Conservation (phyloP, 2,329 filamentous ascomycete species). For the Sclerotinia spermophila region DNA sequence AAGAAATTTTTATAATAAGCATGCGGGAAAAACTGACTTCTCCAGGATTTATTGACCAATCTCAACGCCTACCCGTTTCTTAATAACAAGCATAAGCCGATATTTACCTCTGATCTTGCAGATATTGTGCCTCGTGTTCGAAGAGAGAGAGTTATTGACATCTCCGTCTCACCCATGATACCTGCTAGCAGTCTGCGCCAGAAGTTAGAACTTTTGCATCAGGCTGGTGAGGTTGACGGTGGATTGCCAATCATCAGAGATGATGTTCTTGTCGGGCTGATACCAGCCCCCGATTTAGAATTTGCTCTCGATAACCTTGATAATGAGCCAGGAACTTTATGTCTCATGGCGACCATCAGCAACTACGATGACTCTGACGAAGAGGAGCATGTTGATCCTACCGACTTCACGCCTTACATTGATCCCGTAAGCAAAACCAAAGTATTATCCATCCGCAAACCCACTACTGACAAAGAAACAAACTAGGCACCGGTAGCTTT, state of each 20-base stretch:
- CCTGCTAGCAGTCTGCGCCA: constrained; percentile 70
- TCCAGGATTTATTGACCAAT: constrained; percentile 80
- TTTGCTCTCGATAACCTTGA: constrained; percentile 83
- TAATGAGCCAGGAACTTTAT: constrained; percentile 69
- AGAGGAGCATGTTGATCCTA: constrained; percentile 57
- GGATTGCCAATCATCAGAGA: constrained; percentile 82
- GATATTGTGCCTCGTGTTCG: constrained; percentile 79
- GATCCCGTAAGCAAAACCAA: constrained; percentile 62
- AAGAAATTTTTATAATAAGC: constrained; percentile 25
- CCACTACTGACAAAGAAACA: constrained; percentile 6
- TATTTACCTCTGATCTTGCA: constrained; percentile 83
- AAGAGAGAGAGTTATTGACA: constrained; percentile 79
- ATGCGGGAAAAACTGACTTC: constrained; percentile 25
- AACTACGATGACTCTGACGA: constrained; percentile 62
- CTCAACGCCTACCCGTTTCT: constrained; percentile 98
- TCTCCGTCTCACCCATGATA: constrained; percentile 76
- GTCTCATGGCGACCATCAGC: constrained; percentile 72
- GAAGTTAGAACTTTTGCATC: constrained; percentile 79
- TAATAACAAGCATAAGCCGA: constrained; percentile 90
- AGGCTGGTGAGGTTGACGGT: constrained; percentile 85
- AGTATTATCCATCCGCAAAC: constrained; percentile 3
- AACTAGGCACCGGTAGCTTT: constrained; percentile 74
- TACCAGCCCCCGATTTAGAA: constrained; percentile 90
- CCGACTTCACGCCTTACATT: constrained; percentile 86
- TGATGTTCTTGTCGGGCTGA: constrained; percentile 78